These are phyloP conservation scores for Linnemannia exigua DNA, from an alignment of 192 early-diverging fungal species.

Conservation along the genomic window DNA sequence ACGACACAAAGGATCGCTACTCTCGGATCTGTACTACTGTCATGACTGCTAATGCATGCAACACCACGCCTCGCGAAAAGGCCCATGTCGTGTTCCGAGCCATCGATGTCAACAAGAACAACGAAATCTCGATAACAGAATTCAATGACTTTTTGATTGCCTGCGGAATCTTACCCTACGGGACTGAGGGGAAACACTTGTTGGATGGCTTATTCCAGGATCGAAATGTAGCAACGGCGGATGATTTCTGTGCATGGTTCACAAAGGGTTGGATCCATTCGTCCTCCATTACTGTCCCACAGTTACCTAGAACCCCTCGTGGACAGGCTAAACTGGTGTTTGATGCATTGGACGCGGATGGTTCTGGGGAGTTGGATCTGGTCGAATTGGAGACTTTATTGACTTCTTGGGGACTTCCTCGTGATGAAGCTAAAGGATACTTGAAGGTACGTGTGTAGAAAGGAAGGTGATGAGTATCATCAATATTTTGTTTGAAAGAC, in stretches of 20 bases:
- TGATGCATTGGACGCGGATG: constrained; percentile 41
- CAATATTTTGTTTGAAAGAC: too few relatives aligned
- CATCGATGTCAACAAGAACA: constrained; percentile 30
- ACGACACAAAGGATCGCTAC: constrained; percentile 28
- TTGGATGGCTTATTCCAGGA: constrained; percentile 24
- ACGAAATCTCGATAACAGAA: constrained; percentile 14
- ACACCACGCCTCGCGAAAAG: constrained; percentile 34
- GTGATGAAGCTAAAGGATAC: constrained; percentile 28
- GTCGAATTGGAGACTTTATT: constrained; percentile 31
- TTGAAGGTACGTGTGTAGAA: constrained; percentile 22
- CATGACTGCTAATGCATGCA: constrained; percentile 25
- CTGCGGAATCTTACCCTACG: constrained; percentile 24
- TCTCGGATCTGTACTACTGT: constrained; percentile 33
- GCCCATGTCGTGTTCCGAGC: constrained; percentile 36
- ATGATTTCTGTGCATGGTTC: constrained; percentile 49
- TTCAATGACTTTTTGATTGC: constrained; percentile 31
- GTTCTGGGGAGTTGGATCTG: constrained; percentile 34
- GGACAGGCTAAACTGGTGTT: constrained; percentile 50
- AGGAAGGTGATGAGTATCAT: background rate
- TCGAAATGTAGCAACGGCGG: constrained; percentile 1
- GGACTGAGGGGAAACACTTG: constrained; percentile 17
- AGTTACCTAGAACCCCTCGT: constrained; percentile 34
- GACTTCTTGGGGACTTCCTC: constrained; percentile 38
- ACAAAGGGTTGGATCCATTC: constrained; percentile 54
- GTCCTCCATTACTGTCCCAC: constrained; percentile 28